Base-by-base conservation (phyloP, 352 stramenopile genomes). In the Phytophthora palmivora region DNA sequence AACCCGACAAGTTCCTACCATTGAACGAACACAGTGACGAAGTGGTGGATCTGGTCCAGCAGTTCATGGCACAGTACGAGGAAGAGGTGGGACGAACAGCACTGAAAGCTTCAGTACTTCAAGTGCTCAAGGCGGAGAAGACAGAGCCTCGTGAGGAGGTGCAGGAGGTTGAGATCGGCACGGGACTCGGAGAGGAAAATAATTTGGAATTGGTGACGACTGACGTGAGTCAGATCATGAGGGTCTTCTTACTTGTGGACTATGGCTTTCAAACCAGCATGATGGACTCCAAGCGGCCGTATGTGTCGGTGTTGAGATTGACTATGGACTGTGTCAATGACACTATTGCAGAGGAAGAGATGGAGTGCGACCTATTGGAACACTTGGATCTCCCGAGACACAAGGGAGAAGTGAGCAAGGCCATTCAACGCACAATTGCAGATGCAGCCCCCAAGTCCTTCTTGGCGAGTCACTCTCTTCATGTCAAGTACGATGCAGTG, bases 231-330 rank as follows among this genome's bases (percentile, higher is more conserved):
- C 73, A 79, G 63, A 62, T 82, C 49, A 81, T 78, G 32, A 54
- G 72, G 10, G 67, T 87, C 21, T 78, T 76, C 55, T 10, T 87
- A 58, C 62, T 89, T 30, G 67, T 89, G 42, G 75, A 80, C 59
- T 89, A 89, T 45, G 56, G 72, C 33, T 89, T 89, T 58, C 60
- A 84, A 52, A 82, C 70, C 22, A 67, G 65, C 3, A 89, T 89
- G 80, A 59, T 82, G 28, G 66, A 78, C n/a, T 32, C 54, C 16
- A 82, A 80, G 46, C 63, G 80, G 0, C 76, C 80, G 9, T 87
- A 89, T 52, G 76, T 87, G 42, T 86, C 79, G 1, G 71, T 82
- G 18, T 49, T 87, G 34, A 67, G 65, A 6, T 52, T 89, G n/a
- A 79, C 67, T 2, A 84, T 87, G 78, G 78, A 87, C 59, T 89